Base-by-base conservation (phyloP, 179 eudicot species). In the Nepenthes alata region DNA sequence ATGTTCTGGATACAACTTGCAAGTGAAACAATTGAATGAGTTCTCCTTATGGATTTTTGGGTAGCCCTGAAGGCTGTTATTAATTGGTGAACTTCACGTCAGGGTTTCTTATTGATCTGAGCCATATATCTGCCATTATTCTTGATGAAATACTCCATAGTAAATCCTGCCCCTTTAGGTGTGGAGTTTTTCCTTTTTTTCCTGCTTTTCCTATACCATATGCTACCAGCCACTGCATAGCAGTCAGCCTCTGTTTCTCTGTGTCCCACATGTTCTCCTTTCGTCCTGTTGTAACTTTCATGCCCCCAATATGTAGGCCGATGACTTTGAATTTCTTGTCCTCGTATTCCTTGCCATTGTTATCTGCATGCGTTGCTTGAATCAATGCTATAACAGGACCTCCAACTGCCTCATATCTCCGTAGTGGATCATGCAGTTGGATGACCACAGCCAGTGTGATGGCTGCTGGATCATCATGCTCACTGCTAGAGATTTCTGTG, bases 81-180 rank as follows among this genome's bases (percentile, higher is more conserved):
- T 69, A 81, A 78, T 76, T 72, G 67, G 72, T 71, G 76, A 93
- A 82, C 69, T 86, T 93, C 58, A 93, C 79, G 70, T 93, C 82
- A 1, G 98, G 98, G 70, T 89, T 93, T 63, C 98, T 73, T 64
- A 83, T 85, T 2, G 86, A 66, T 67, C 85, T 93, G 63, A 93
- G 96, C 98, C 98, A 93, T 96, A 89, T 86, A 68, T 93, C 98
- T 37, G 96, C 98, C 74, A 93, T 82, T n/a, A 86, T 77, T 13
- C 95, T 64, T 1, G 95, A 83, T 39, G 98, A 89, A 41, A 93
- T 71, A 82, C 98, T 93, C 98, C 98, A 93, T 2, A 93, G 73
- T n/a, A 80, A 35, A 63, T 86, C 86, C 55, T 75, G 75, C 11
- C 70, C 84, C 74, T 84, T 86, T 1, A 72, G 56, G 7, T 34